Percentiles rank a stretch among this genome's conserved stretches.
These are phyloP conservation scores for Cryphonectria japonica DNA, from an alignment of 2,329 filamentous ascomycete genomes.

Conservation along the genomic window DNA sequence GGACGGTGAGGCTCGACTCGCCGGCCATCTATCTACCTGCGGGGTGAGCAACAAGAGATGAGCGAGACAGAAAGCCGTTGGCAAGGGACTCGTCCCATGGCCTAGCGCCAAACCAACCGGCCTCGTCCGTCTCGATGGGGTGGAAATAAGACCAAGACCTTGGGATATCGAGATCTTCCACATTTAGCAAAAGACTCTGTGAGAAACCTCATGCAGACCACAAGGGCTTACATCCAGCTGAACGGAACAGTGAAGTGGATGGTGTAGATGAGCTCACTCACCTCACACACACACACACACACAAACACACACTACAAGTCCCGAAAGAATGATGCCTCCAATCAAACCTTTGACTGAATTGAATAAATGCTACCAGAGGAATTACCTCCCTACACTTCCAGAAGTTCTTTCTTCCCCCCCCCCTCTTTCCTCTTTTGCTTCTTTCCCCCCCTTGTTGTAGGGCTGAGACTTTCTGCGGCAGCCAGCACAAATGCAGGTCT, in stretches of 20 bases:
- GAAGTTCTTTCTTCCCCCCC: background rate
- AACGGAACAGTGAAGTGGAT: background rate
- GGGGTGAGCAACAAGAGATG: too few relatives aligned
- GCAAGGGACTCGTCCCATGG: too few relatives aligned
- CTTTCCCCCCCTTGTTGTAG: background rate
- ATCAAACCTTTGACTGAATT: background rate
- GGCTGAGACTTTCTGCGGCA: slow-evolving; percentile 17
- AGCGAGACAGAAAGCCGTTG: too few relatives aligned
- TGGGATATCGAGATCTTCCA: background rate
- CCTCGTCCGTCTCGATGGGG: background rate
- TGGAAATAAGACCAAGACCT: background rate
- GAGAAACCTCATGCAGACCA: slow-evolving; percentile 3
- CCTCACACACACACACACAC: background rate
- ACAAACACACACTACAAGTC: background rate
- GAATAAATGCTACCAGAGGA: background rate
- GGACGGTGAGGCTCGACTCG: too few relatives aligned
- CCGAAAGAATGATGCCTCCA: background rate
- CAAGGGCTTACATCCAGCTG: slow-evolving; percentile 1
- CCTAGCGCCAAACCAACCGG: background rate
- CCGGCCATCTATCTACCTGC: too few relatives aligned
- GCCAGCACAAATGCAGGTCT: slow-evolving; percentile 1
- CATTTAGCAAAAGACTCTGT: background rate
- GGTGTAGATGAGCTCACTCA: slow-evolving; percentile 12
- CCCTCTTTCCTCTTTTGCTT: background rate
- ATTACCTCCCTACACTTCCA: slow-evolving; percentile 2